Evolutionary conservation across 805 yeast genomes (phyloP).

Genomic region (Cyberlindnera euphorbiiphila): DNA sequence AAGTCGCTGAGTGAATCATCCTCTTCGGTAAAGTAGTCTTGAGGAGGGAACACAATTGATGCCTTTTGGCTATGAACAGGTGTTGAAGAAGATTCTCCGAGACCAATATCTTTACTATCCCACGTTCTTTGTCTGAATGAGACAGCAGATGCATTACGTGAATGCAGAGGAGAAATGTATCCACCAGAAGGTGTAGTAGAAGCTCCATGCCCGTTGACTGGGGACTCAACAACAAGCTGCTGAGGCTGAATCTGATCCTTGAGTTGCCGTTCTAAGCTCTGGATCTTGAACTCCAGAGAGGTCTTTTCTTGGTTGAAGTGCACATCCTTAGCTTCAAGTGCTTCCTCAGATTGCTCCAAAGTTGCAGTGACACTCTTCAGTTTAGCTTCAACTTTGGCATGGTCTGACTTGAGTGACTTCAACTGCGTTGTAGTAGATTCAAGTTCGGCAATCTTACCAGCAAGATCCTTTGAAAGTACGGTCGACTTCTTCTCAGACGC

Average conservation of each 20-base stretch:
- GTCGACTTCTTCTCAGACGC: constrained; percentile 24
- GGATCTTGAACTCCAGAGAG: constrained; percentile 19
- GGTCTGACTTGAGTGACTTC: constrained; percentile 27
- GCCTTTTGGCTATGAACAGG: constrained; percentile 34
- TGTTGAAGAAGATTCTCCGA: constrained; percentile 48
- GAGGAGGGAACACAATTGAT: constrained; percentile 12
- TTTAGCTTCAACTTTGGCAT: constrained; percentile 18
- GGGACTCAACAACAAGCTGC: constrained; percentile 10
- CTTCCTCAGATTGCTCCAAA: constrained; percentile 25
- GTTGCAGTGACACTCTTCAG: constrained; percentile 25
- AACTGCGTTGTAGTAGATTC: constrained; percentile 20
- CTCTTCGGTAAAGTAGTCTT: constrained; percentile 16
- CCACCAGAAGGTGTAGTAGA: constrained; percentile 1
- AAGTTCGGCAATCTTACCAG: constrained; percentile 25
- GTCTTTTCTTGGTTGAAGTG: constrained; percentile 17
- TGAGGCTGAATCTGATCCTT: constrained; percentile 21
- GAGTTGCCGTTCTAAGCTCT: constrained; percentile 16
- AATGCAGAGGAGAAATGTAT: constrained; percentile 7
- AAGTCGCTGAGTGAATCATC: constrained; percentile 13
- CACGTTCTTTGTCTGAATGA: constrained; percentile 21
- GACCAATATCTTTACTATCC: constrained; percentile 31
- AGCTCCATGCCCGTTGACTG: neutral
- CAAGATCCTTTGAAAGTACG: constrained; percentile 30
- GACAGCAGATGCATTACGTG: constrained; percentile 18
- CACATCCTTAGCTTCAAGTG: constrained; percentile 21